Evolutionary conservation across 371 early-diverging fungal species (phyloP).

Genomic region (Rhizopus arrhizus): DNA sequence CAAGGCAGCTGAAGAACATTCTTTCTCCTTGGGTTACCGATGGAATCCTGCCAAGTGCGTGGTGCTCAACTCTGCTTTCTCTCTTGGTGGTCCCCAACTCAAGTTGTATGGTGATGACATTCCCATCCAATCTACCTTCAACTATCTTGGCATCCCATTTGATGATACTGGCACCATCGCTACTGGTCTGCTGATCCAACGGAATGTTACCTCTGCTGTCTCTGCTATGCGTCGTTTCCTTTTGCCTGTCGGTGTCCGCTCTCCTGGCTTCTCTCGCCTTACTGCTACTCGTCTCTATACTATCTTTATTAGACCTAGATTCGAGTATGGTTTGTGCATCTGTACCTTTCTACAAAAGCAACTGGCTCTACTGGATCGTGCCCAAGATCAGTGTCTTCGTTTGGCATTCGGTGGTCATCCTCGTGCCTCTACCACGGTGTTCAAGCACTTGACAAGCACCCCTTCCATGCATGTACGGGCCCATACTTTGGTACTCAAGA

Average conservation of each 20-base stretch:
- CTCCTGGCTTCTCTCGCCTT: slow-evolving; percentile 6
- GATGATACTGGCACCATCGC: background rate
- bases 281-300: slow-evolving; percentile 1
- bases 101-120: too few species aligned
- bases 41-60: too few species aligned
- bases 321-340: slow-evolving; percentile 4
- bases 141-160: slow-evolving; percentile 15
- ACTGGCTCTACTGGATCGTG: background rate
- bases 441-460: slow-evolving; percentile 21
- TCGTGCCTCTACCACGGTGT: slow-evolving; percentile 10
- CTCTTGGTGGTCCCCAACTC: too few species aligned
- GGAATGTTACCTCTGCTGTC: background rate
- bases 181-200: background rate
- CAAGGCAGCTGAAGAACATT: too few species aligned
- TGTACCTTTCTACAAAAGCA: background rate
- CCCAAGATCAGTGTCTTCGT: slow-evolving; percentile 14
- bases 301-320: slow-evolving; percentile 4
- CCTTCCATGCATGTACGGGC: slow-evolving; percentile 12
- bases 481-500: slow-evolving; percentile 5
- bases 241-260: background rate
- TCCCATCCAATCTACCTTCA: too few species aligned
- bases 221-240: slow-evolving; percentile 1
- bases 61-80: too few species aligned
- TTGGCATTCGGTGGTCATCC: slow-evolving; percentile 17
- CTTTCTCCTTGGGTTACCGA: too few species aligned